Evolutionary conservation across 2,329 filamentous ascomycete genomes (phyloP).

Genomic region (Penicillium nordicum): DNA sequence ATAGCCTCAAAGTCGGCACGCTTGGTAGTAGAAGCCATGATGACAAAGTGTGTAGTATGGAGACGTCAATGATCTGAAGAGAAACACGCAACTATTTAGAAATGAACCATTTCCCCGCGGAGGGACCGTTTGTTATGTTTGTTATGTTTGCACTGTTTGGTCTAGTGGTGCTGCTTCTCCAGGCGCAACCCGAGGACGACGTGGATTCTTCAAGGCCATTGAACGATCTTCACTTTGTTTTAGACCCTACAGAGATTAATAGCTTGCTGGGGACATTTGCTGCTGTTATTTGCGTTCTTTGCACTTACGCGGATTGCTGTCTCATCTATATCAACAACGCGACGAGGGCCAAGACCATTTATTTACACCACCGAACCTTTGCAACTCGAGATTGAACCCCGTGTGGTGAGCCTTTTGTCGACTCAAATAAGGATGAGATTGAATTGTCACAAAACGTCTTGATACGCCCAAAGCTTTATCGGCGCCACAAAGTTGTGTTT

Average conservation of each 20-base stretch:
- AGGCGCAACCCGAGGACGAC: neutral
- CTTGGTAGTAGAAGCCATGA: constrained; percentile 69
- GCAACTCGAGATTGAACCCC: neutral
- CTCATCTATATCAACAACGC: neutral
- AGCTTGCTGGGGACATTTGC: neutral
- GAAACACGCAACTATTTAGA: constrained; percentile 1
- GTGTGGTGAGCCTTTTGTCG: neutral
- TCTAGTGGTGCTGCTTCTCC: constrained; percentile 1
- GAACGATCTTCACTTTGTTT: neutral
- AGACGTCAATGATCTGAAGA: constrained; percentile 5
- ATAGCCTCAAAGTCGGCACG: constrained; percentile 76
- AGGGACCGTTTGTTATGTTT: constrained; percentile 27
- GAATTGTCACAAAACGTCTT: neutral
- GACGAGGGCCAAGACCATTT: neutral
- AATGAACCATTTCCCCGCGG: constrained; percentile 17
- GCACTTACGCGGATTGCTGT: neutral
- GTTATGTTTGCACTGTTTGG: constrained; percentile 13
- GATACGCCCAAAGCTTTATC: neutral
- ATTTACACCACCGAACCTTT: neutral
- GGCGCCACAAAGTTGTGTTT: neutral
- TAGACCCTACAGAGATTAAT: neutral
- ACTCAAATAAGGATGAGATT: neutral
- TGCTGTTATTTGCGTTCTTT: too few species aligned
- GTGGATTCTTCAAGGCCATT: neutral
- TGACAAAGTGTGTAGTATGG: constrained; percentile 11